Evolutionary conservation across 2,329 filamentous ascomycete species (phyloP).

Genomic region (Thielaviopsis musarum): DNA sequence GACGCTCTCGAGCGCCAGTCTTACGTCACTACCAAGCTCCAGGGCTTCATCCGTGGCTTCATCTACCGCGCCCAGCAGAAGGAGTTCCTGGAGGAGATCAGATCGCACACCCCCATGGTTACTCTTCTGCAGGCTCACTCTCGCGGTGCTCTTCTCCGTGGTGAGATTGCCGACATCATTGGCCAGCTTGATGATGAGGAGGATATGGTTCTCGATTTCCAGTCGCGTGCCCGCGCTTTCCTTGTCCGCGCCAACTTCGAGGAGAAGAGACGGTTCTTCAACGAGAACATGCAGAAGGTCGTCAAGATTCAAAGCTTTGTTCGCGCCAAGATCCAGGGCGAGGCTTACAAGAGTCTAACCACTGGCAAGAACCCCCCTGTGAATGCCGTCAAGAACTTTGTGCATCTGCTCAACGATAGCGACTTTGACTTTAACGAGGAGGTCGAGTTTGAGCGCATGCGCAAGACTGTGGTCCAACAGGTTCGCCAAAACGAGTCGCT

Average conservation of each 20-base stretch:
- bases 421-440: conserved; percentile 99
- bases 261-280: conserved; percentile 77
- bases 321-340: conserved; percentile 83
- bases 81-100: conserved; percentile 51
- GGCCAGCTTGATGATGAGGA: conserved; percentile 70
- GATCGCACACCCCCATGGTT: conserved; percentile 49
- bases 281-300: conserved; percentile 96
- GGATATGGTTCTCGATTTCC: conserved; percentile 55
- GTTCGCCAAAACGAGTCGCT: conserved; percentile 93
- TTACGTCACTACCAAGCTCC: conserved; percentile 41
- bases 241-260: conserved; percentile 59
- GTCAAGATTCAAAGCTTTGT: conserved; percentile 98
- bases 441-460: conserved; percentile 84
- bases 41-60: conserved; percentile 50
- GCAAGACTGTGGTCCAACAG: conserved; percentile 93
- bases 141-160: conserved; percentile 63
- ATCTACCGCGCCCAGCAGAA: conserved; percentile 43
- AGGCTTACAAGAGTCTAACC: conserved; percentile 94
- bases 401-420: conserved; percentile 92
- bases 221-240: conserved; percentile 56
- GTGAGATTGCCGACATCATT: conserved; percentile 56
- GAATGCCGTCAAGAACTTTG: conserved; percentile 93
- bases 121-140: conserved; percentile 56
- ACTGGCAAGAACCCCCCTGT: conserved; percentile 94
- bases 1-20: conserved; percentile 41